Conservation (phyloP, 2,329 filamentous ascomycete species). For the Pseudogymnoascus sp. region DNA sequence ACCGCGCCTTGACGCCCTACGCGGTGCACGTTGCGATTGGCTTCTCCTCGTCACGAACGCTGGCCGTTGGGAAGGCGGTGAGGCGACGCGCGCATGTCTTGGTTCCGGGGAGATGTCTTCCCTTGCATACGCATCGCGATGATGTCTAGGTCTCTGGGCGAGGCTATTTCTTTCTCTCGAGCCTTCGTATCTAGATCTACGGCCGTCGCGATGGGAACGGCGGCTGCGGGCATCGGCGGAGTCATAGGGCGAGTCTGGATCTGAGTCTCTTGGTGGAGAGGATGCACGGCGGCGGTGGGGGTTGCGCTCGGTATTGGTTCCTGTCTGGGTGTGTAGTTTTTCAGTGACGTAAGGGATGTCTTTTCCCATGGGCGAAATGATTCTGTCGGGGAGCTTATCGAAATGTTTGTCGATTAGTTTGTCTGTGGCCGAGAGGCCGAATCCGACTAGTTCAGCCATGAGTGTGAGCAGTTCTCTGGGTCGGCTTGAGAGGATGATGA, state of each 20-base stretch:
- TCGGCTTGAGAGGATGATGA: background rate
- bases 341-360: background rate
- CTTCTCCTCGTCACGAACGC: background rate
- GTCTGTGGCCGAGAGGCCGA: background rate
- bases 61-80: background rate
- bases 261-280: background rate
- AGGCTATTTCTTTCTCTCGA: background rate
- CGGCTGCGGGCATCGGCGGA: background rate
- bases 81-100: background rate
- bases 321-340: background rate
- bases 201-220: background rate
- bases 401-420: slow-evolving; percentile 3
- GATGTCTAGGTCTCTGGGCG: background rate
- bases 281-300: background rate
- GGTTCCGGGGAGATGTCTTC: background rate
- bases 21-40: background rate
- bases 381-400: background rate
- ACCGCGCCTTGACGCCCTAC: background rate
- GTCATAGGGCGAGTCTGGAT: background rate
- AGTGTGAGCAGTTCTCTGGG: background rate
- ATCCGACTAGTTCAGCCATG: background rate
- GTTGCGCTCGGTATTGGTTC: background rate
- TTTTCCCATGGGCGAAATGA: background rate
- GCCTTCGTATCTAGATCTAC: background rate
- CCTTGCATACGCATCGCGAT: background rate